Percentiles rank a stretch among this genome's conserved stretches.
Conservation (phyloP, 2,329 filamentous ascomycete species). For the Rhinocladiella similis region DNA sequence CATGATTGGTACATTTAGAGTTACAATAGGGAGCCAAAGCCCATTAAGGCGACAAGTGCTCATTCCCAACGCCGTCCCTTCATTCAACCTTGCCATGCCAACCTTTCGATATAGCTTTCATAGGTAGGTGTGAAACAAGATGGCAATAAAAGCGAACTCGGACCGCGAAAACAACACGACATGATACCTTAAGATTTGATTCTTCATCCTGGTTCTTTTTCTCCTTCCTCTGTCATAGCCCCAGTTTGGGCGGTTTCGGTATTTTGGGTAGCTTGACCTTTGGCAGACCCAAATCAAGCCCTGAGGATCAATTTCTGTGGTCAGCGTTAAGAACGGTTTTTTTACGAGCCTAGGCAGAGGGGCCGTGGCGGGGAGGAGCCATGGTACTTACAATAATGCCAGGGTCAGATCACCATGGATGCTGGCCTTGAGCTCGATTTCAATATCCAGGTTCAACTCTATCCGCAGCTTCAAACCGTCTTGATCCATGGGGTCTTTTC, state of each 20-base stretch:
- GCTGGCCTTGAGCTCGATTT: constrained; percentile 81
- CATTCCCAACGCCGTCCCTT: neutral
- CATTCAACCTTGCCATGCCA: neutral
- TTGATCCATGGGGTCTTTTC: constrained; percentile 41
- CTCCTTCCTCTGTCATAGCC: constrained; percentile 5
- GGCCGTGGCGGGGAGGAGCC: neutral
- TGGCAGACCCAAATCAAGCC: constrained; percentile 23
- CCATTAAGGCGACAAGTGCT: neutral
- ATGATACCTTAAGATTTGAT: constrained; percentile 4
- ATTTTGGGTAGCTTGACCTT: constrained; percentile 25
- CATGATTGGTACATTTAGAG: constrained; percentile 13
- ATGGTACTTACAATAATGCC: constrained; percentile 68
- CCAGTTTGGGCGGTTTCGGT: constrained; percentile 15
- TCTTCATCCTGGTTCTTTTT: neutral
- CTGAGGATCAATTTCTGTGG: constrained; percentile 27
- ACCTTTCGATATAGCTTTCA: neutral
- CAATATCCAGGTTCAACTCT: constrained; percentile 77
- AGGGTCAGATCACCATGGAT: constrained; percentile 82
- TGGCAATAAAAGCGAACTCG: neutral
- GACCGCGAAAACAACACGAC: neutral
- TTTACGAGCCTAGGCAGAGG: neutral
- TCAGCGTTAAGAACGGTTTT: constrained; percentile 21
- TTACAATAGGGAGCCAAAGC: neutral
- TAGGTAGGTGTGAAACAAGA: neutral
- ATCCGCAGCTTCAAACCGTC: constrained; percentile 64